Evolutionary conservation across 2,329 filamentous ascomycete species (phyloP), one percentile per base, ranked within the genome.

Genomic region (Arthrobotrys megalospora): DNA sequence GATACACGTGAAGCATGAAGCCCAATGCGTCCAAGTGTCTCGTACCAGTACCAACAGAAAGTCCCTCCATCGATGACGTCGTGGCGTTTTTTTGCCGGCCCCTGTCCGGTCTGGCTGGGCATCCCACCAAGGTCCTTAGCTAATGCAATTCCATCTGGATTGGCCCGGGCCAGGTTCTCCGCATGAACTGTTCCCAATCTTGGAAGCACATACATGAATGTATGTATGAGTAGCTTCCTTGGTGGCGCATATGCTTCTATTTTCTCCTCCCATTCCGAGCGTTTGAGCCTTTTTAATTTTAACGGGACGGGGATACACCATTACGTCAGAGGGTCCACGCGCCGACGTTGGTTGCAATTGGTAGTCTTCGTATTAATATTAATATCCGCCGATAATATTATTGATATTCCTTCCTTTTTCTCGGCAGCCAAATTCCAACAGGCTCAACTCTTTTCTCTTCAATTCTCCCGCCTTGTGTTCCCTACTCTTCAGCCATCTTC

Each of bases 21-120:
- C 53, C 53, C 52, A 45, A 58, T 48, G 11, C 19, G 34, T 67
- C 1, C 7, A 16, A 45, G 34, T 50, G 12, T 5, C 32, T 16
- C 4, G 47, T 45, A 32, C 48, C 7, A 21, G 64, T 55, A 41
- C 63, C 14, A 38, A 62, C 1, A 36, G 16, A 45, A 14, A 6
- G n/a, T 16, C 16, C 34, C 45, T 55, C 64, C 65, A 69, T 69
- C 65, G 65, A 69, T 69, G 65, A 69, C 65, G 65, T 69, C 65
- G 65, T 69, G 65, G 65, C 65, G 65, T 69, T 60, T 55, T 55
- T 69, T 36, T 55, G 19, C 28, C 41, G 36, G 36, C 41, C 55
- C 55, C 24, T 60, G 55, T 43, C 24, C 8, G 11, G n/a, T 28
- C 34, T 7, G 24, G 24, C 48, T 32, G 48, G 48, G 48, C 24